Percentiles rank a stretch among this genome's conserved stretches.
Conservation (phyloP, 805 yeast genomes). For the Kodamaea hsintzibuensis region DNA sequence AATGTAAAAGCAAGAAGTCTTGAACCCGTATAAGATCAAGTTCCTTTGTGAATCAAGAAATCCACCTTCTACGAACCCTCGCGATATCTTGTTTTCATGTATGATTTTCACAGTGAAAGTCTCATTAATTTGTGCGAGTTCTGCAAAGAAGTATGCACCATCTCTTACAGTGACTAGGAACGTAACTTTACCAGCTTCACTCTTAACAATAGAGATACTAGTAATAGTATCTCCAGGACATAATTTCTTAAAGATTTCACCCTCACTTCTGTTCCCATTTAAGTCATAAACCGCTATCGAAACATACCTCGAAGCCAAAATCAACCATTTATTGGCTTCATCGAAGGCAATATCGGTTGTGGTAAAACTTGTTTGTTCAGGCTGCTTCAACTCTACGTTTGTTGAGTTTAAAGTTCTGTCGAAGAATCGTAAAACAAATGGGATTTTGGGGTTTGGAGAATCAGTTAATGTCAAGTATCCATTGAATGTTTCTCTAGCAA, state of each 20-base stretch:
- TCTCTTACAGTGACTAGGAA: slow-evolving; percentile 61
- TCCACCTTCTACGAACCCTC: slow-evolving; percentile 83
- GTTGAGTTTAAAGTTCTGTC: slow-evolving; percentile 11
- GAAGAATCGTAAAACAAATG: slow-evolving; percentile 46
- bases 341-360: slow-evolving; percentile 58
- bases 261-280: slow-evolving; percentile 7
- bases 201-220: slow-evolving; percentile 43
- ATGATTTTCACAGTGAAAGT: slow-evolving; percentile 24
- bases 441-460: slow-evolving; percentile 66
- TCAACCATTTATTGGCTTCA: slow-evolving; percentile 36
- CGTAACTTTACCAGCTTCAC: slow-evolving; percentile 15
- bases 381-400: slow-evolving; percentile 32
- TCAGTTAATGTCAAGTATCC: slow-evolving; percentile 49
- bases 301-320: slow-evolving; percentile 74
- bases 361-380: slow-evolving; percentile 50
- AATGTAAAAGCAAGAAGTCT: slow-evolving; percentile 71
- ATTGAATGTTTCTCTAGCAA: slow-evolving; percentile 25
- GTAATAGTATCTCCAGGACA: slow-evolving; percentile 72
- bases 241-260: slow-evolving; percentile 44
- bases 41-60: slow-evolving; percentile 41
- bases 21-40: slow-evolving; percentile 75
- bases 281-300: slow-evolving; percentile 59
- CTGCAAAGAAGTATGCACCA: slow-evolving; percentile 54
- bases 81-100: slow-evolving; percentile 63
- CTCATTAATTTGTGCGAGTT: slow-evolving; percentile 18